phyloP scores from a whole-genome alignment of 73 alveolate genomes.

The Paramecium bursaria region DNA sequence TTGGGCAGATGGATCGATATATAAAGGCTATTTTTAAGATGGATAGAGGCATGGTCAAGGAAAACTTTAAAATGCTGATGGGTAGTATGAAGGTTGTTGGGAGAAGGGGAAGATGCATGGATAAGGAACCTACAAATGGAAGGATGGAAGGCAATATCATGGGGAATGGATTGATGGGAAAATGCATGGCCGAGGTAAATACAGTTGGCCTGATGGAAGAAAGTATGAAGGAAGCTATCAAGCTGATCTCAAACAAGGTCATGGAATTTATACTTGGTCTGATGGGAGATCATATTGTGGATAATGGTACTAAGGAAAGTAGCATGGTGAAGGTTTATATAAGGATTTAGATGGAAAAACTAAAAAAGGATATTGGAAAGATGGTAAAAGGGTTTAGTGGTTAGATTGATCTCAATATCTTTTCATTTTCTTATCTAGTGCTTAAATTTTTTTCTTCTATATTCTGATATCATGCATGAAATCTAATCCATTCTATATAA shows the following conservation, averaged over 20 bases:
- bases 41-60: constrained; percentile 76
- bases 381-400: constrained; percentile 78
- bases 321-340: constrained; percentile 80
- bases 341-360: constrained; percentile 69
- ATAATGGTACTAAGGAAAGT: constrained; percentile 80
- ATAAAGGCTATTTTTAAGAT: constrained; percentile 53
- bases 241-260: constrained; percentile 60
- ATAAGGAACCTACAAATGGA: constrained; percentile 63
- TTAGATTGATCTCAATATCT: too few species aligned
- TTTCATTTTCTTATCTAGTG: too few species aligned
- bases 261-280: constrained; percentile 81
- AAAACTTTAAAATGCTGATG: too few species aligned
- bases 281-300: constrained; percentile 83
- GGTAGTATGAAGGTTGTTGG: too few species aligned
- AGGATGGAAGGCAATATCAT: constrained; percentile 57
- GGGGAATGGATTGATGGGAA: constrained; percentile 72
- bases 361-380: constrained; percentile 76
- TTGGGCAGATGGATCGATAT: constrained; percentile 76
- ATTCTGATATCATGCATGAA: too few species aligned
- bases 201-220: constrained; percentile 73
- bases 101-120: constrained; percentile 25
- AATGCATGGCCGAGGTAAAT: constrained; percentile 70
- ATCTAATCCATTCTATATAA: too few species aligned
- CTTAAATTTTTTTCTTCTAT: too few species aligned
- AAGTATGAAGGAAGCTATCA: constrained; percentile 59